phyloP scores from a whole-genome alignment of 164 flowering plant species.

The Magnolia changhungtana region DNA sequence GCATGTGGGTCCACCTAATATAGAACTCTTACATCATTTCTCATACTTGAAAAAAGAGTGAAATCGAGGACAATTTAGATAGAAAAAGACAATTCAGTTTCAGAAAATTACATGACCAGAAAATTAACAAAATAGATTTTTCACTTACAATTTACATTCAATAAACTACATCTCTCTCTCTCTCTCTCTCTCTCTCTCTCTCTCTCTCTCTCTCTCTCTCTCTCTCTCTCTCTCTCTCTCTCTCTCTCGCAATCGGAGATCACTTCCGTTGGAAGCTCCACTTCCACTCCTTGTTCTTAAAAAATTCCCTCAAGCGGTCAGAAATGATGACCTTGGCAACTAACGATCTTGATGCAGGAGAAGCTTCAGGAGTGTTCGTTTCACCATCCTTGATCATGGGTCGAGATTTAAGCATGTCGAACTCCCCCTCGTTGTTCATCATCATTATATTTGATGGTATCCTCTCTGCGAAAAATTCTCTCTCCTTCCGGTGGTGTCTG shows the following conservation, averaged over 20 bases:
- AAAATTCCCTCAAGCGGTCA: conserved; percentile 5
- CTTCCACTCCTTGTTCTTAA: conserved; percentile 1
- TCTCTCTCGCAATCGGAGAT: background rate
- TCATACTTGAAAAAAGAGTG: too few species aligned
- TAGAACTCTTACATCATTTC: too few species aligned
- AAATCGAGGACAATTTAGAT: too few species aligned
- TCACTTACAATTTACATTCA: too few species aligned
- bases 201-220: background rate
- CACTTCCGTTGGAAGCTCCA: background rate
- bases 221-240: background rate
- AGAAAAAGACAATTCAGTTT: too few species aligned
- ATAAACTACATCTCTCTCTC: too few species aligned
- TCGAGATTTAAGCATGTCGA: conserved; percentile 31
- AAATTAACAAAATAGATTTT: too few species aligned
- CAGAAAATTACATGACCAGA: too few species aligned
- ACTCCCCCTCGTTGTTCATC: conserved; percentile 42
- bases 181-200: background rate
- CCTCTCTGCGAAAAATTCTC: conserved; percentile 34
- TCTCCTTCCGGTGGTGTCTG: conserved; percentile 41
- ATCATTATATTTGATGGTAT: conserved; percentile 45
- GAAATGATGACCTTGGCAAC: conserved; percentile 20
- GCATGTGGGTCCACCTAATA: too few species aligned
- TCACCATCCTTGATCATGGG: conserved; percentile 17
- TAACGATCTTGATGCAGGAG: conserved; percentile 15
- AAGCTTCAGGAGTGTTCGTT: conserved; percentile 5